Evolutionary conservation across 257 asterid genomes (phyloP).

Genomic region (Solanum piurae): DNA sequence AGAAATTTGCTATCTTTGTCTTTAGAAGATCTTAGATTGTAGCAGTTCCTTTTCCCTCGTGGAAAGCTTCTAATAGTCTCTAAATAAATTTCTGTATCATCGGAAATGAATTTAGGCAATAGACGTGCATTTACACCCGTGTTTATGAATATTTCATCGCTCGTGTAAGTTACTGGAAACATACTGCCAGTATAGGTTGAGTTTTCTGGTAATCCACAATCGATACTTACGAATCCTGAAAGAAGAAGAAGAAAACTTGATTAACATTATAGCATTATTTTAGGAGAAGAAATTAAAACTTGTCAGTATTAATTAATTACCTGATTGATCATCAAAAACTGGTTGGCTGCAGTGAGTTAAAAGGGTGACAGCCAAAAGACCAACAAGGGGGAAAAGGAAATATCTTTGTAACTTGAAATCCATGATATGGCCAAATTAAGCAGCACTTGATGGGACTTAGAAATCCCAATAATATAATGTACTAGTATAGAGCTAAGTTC

Average conservation of each 20-base stretch:
- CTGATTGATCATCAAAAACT: not conserved
- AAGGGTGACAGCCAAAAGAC: not conserved
- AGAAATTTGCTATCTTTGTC: constrained; percentile 2
- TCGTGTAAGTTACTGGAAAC: constrained; percentile 3
- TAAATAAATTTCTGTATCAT: not conserved
- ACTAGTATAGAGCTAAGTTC: not conserved
- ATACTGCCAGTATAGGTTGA: not conserved
- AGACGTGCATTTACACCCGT: constrained; percentile 2
- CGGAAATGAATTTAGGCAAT: not conserved
- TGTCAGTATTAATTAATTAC: not conserved
- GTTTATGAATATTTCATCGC: constrained; percentile 7
- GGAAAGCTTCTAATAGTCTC: constrained; percentile 24
- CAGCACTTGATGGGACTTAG: not conserved
- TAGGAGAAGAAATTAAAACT: not conserved
- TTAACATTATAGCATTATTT: not conserved
- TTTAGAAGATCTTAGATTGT: not conserved
- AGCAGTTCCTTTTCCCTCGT: constrained; percentile 8
- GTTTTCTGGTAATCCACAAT: constrained; percentile 21
- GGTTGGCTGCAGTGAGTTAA: not conserved
- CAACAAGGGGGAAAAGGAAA: not conserved
- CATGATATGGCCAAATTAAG: not conserved
- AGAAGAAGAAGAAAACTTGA: not conserved
- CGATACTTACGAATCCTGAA: constrained; percentile 31
- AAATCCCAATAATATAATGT: not conserved
- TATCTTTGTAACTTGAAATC: not conserved